Base-by-base conservation (phyloP, 768 basidiomycete genomes). In the Rhodotorula babjevae region DNA sequence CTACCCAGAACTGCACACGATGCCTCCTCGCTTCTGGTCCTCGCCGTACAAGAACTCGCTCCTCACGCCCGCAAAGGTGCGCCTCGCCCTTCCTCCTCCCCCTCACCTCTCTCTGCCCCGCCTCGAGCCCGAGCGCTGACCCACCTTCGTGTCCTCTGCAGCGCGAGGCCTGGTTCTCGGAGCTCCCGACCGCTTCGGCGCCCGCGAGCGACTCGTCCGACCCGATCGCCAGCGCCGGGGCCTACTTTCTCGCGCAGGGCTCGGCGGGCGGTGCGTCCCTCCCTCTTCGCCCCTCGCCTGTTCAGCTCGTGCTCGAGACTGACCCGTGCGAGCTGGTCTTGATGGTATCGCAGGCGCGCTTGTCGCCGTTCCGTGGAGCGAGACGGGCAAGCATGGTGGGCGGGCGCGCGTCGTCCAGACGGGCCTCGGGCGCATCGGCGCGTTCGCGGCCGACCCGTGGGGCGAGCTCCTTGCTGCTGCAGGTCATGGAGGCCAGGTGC, bases 11-110 rank as follows among this genome's bases (percentile, higher is more conserved):
- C 9, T 50, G 14, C 12, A 33, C 56, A 29, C 56, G 21, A 78
- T 76, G 74, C 67, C 72, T 19, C 67, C 75, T 5, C 65, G 72
- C 42, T 71, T 76, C 65, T 74, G 36, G 25, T 57, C 62, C 9
- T 77, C 76, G 7, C 73, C 73, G 2, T 77, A 68, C 76, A 77
- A 77, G 67, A 77, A 77, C 36, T 67, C 71, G 9, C 29, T 68
- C 1, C 71, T 63, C 0, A 36, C 55, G 0, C 66, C 69, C 1
- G 73, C 71, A 25, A 77, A 77, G 56, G 76, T 69, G 6, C 33
- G 36, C 65, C 49, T 23, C 16, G 12, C 55, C 29, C 49, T 1
- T 47, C 40, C 3, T 23, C 27, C 18, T 14, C 50, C 21, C 42
- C 1, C 58, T n/a, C 33, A 2, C 11, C 12, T 33, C 61, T 40